A percentile compares a stretch with the other conserved stretches of the same genome.
These are phyloP conservation scores for Lotus japonicus DNA, from an alignment of 306 rosid genomes.

Conservation along the genomic window DNA sequence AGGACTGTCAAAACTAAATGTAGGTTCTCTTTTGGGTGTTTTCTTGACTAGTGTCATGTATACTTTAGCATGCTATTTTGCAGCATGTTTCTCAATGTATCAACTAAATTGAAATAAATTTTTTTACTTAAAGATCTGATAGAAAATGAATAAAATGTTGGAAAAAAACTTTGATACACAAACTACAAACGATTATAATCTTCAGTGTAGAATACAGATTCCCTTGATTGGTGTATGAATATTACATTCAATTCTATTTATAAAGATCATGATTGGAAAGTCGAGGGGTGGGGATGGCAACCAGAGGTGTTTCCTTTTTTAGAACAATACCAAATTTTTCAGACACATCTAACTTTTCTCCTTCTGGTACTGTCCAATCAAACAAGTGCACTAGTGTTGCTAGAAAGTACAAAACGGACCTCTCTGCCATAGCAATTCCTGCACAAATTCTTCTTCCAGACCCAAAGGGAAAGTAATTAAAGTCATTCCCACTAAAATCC, in stretches of 20 bases:
- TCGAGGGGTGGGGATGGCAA: slow-evolving; percentile 49
- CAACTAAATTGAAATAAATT: too few relatives aligned
- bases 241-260: not conserved
- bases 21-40: too few relatives aligned
- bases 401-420: slow-evolving; percentile 40
- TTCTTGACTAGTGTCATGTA: too few relatives aligned
- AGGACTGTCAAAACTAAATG: too few relatives aligned
- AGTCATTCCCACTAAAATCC: slow-evolving; percentile 61
- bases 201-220: too few relatives aligned
- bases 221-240: too few relatives aligned
- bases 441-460: slow-evolving; percentile 76
- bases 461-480: slow-evolving; percentile 62
- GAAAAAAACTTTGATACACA: too few relatives aligned
- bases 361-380: slow-evolving; percentile 50
- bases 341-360: slow-evolving; percentile 31
- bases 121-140: too few relatives aligned
- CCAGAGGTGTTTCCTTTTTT: not conserved
- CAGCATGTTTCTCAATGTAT: too few relatives aligned
- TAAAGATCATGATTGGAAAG: slow-evolving; percentile 31
- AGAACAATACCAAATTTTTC: slow-evolving; percentile 55
- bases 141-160: too few relatives aligned
- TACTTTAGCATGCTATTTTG: too few relatives aligned
- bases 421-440: slow-evolving; percentile 76
- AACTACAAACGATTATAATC: not conserved
- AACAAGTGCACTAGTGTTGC: slow-evolving; percentile 66